Evolutionary conservation across 108 stramenopile species (phyloP).

Genomic region (Schizochytrium sp.): DNA sequence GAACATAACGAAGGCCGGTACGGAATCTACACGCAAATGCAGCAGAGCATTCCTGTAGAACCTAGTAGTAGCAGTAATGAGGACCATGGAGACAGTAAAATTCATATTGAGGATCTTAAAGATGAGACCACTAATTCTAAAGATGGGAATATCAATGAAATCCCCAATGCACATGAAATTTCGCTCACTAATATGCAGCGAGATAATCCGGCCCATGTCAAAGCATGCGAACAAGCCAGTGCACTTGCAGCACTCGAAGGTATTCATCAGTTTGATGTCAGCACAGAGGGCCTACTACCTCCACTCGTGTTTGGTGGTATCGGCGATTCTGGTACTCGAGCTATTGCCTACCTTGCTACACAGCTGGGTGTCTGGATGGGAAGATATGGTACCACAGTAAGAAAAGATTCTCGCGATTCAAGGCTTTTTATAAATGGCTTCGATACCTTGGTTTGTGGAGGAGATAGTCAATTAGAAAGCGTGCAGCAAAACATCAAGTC

Average conservation of each 20-base stretch:
- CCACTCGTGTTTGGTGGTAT: conserved; percentile 42
- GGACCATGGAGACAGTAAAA: too few species aligned
- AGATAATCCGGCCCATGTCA: neutral
- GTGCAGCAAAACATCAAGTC: conserved; percentile 1
- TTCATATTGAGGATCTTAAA: too few species aligned
- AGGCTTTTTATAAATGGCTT: conserved; percentile 50
- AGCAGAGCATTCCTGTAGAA: neutral
- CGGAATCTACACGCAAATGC: neutral
- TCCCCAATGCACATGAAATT: too few species aligned
- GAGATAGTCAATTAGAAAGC: neutral
- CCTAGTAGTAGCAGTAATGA: too few species aligned
- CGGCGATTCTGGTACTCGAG: conserved; percentile 44
- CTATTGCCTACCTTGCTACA: conserved; percentile 30
- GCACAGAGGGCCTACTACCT: neutral
- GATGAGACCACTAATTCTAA: too few species aligned
- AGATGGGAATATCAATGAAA: too few species aligned
- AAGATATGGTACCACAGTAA: conserved; percentile 34
- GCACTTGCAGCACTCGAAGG: neutral
- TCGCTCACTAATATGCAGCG: too few species aligned
- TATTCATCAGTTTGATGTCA: neutral
- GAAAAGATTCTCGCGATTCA: conserved; percentile 45
- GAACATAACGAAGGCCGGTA: neutral
- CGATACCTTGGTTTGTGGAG: neutral
- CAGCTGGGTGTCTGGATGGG: conserved; percentile 60
- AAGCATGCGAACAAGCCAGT: neutral